phyloP scores from a whole-genome alignment of 2,329 filamentous ascomycete genomes.

The Colletotrichum tropicicola region DNA sequence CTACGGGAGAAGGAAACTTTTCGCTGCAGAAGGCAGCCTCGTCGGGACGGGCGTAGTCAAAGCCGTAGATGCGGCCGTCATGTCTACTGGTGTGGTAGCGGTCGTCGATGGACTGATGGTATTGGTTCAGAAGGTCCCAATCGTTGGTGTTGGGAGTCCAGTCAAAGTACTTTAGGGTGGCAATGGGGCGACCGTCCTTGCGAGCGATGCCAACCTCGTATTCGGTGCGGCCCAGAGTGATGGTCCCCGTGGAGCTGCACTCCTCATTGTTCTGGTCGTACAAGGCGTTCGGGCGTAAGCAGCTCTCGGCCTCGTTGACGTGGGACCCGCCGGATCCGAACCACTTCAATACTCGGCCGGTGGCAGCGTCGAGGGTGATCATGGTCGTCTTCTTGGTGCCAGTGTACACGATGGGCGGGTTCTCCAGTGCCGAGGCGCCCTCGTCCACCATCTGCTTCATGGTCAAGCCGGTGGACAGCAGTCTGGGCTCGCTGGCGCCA shows the following conservation, averaged over 20 bases:
- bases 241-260: conserved; percentile 81
- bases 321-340: conserved; percentile 80
- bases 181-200: conserved; percentile 77
- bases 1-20: conserved; percentile 66
- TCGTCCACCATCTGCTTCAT: conserved; percentile 92
- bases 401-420: conserved; percentile 85
- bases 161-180: conserved; percentile 91
- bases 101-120: conserved; percentile 81
- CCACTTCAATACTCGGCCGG: conserved; percentile 82
- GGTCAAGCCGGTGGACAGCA: conserved; percentile 75
- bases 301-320: conserved; percentile 77
- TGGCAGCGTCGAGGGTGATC: conserved; percentile 88
- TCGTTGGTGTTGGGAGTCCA: conserved; percentile 95
- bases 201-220: conserved; percentile 90
- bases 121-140: conserved; percentile 85
- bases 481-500: conserved; percentile 62
- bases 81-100: conserved; percentile 89
- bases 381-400: conserved; percentile 91
- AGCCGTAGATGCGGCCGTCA: conserved; percentile 84
- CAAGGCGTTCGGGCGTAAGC: conserved; percentile 73
- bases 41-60: conserved; percentile 63
- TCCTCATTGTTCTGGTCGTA: conserved; percentile 76
- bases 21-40: conserved; percentile 67
- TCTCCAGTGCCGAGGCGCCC: conserved; percentile 75
- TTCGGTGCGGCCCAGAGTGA: conserved; percentile 86